Evolutionary conservation across 75 land plant genomes (phyloP), one percentile per base, ranked within the genome.

Genomic region (Isoetes taiwanensis): DNA sequence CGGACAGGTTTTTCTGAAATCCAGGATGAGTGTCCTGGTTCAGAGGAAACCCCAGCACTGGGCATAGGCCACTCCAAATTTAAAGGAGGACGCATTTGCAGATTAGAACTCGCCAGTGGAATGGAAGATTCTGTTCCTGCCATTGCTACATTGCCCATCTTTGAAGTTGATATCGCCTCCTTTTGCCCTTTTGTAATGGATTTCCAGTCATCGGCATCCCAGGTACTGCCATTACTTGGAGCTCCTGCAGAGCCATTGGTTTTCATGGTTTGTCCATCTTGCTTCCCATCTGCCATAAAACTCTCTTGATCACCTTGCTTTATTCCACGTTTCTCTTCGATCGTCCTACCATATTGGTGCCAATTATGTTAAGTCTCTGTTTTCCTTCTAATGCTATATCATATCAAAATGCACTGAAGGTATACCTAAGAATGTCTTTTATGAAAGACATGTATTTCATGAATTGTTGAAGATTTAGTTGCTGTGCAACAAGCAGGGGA

Each of bases 391-490:
- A 29, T 3, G 21, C 23, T 35, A 23, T 52, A 14, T 0, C n/a
- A 30, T 16, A 58, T 34, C 57, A 41, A n/a, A 6, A 58, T 58
- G 20, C 35, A 62, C 39, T 21, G 11, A 28, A 41, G 5, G 23
- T n/a, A 27, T 71, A 86, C 98, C 98, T 83, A 14, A 93, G 68
- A 38, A 93, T 75, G 43, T 93, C 96, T 64, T 93, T 93, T 25
- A 93, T 78, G 66, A 88, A 93, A 31, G 76, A 82, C 86, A 93
- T 93, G 69, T 84, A 93, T 62, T 93, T 93, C 0, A 86, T 82
- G 74, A 93, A 93, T 64, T 93, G 98, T 61, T 93, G 95, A 39
- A 81, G 81, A 72, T 81, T 93, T 42, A 93, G 63, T 66, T 93
- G 98, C 67, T 81, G 96, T 21, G 90, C 89, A 27, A 68, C 71